Percentiles rank a stretch among this genome's conserved stretches.
phyloP scores from a whole-genome alignment of 768 basidiomycete genomes.

The Mycena maculata region DNA sequence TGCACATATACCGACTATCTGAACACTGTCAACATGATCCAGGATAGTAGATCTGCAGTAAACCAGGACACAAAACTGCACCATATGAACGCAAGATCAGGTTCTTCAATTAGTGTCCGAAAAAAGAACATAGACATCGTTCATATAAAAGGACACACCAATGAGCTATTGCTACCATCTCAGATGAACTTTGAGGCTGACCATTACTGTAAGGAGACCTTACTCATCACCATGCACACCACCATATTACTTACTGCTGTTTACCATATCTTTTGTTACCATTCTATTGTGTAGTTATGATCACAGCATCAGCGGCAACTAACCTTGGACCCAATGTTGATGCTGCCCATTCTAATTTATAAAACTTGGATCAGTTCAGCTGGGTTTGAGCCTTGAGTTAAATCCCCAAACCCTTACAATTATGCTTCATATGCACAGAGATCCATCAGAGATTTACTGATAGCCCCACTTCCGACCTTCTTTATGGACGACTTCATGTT shows the following conservation, averaged over 20 bases:
- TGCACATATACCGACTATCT: not conserved
- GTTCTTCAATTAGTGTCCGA: not conserved
- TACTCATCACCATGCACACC: too few species aligned
- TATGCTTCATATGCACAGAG: slow-evolving; percentile 15
- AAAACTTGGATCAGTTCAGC: too few species aligned
- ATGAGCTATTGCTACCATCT: not conserved
- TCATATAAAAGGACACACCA: not conserved
- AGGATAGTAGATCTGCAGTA: not conserved
- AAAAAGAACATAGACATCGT: not conserved
- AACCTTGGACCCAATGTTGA: too few species aligned
- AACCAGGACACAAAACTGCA: not conserved
- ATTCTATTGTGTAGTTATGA: too few species aligned
- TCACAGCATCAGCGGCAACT: too few species aligned
- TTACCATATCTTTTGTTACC: too few species aligned
- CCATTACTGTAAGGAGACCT: too few species aligned
- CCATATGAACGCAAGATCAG: slow-evolving; percentile 10
- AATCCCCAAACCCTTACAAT: too few species aligned
- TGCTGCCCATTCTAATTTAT: too few species aligned
- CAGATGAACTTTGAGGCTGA: slow-evolving; percentile 14
- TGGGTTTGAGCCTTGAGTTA: too few species aligned
- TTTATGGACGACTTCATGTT: slow-evolving; percentile 22
- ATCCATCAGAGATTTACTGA: rapidly evolving
- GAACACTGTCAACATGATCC: not conserved
- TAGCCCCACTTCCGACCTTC: slow-evolving; percentile 16
- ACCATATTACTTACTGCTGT: too few species aligned